Evolutionary conservation across 225 moss, liverwort and hornwort genomes (phyloP).

Genomic region (Polytrichum formosum): DNA sequence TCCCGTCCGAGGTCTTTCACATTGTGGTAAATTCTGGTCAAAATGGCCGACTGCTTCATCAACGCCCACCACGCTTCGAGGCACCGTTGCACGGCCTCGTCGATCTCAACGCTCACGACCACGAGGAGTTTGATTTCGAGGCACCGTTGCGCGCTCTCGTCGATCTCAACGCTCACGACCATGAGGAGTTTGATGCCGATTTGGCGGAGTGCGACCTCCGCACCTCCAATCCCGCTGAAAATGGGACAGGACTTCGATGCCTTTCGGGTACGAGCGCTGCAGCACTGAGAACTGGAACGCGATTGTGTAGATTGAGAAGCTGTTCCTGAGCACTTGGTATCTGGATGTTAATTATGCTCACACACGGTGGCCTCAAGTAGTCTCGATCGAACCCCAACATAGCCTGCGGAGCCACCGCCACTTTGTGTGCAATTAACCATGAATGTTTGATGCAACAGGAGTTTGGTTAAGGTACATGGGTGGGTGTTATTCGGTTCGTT

Average conservation of each 20-base stretch:
- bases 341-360: slow-evolving; percentile 16
- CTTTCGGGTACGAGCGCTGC: slow-evolving; percentile 33
- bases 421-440: background rate
- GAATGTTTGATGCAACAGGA: too few species aligned
- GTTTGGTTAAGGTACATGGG: too few species aligned
- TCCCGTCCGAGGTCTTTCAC: slow-evolving; percentile 36
- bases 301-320: slow-evolving; percentile 67
- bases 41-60: slow-evolving; percentile 32
- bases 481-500: too few species aligned
- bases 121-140: slow-evolving; percentile 50
- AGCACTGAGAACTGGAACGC: slow-evolving; percentile 74
- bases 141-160: slow-evolving; percentile 34
- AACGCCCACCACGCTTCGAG: slow-evolving; percentile 63
- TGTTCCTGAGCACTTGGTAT: slow-evolving; percentile 59
- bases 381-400: slow-evolving; percentile 62
- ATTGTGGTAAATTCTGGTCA: slow-evolving; percentile 28
- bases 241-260: slow-evolving; percentile 64
- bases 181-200: slow-evolving; percentile 55
- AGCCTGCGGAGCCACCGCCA: slow-evolving; percentile 19
- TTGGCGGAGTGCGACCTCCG: slow-evolving; percentile 75
- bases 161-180: slow-evolving; percentile 69
- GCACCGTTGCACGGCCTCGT: slow-evolving; percentile 34
- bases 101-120: slow-evolving; percentile 69
- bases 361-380: slow-evolving; percentile 38
- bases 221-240: slow-evolving; percentile 79